Evolutionary conservation across 495 filamentous ascomycete genomes (phyloP), one percentile per base, ranked within the genome.

Genomic region (Rhizodiscina lignyota): DNA sequence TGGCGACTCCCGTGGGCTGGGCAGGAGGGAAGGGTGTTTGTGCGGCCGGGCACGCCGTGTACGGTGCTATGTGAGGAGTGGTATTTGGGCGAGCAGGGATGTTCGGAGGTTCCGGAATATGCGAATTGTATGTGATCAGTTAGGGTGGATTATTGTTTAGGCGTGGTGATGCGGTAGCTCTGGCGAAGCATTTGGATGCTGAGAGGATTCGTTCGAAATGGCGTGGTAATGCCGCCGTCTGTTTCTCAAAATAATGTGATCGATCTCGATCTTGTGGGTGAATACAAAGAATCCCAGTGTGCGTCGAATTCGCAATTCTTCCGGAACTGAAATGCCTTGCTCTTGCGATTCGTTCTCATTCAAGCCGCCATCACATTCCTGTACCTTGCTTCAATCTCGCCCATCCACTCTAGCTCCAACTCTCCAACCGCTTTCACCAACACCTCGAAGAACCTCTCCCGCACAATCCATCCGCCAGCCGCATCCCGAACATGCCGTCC

Each of bases 11-110:
- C 38, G 1, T 53, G 51, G 18, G 21, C 34, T 4, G 30, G 37
- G 1, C 49, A 55, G 41, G 41, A 46, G 11, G 55, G 45, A 6
- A 41, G 56, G 6, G 56, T 59, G 6, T 59, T 59, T 38, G 51
- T 56, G n/a, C 30, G 36, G 2, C 56, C 56, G 4, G 56, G 56
- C 1, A 40, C 53, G 2, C 26, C 11, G 18, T 59, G 56, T 27
- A 32, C 54, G 31, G 50, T 44, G 13, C 39, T 56, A 15, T 58
- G 56, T 32, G 38, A 54, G 4, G 1, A 46, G 5, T 54, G 35
- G 30, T 20, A 41, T 39, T 18, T 51, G 23, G 56, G 56, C 0
- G 32, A 38, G 5, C 4, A 43, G 4, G 38, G 49, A 1, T 59
- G 56, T 38, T 6, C 30, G 42, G 55, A 56, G 39, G 42, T 59